Evolutionary conservation across 768 basidiomycete genomes (phyloP).

Genomic region (Lentinula boryana): DNA sequence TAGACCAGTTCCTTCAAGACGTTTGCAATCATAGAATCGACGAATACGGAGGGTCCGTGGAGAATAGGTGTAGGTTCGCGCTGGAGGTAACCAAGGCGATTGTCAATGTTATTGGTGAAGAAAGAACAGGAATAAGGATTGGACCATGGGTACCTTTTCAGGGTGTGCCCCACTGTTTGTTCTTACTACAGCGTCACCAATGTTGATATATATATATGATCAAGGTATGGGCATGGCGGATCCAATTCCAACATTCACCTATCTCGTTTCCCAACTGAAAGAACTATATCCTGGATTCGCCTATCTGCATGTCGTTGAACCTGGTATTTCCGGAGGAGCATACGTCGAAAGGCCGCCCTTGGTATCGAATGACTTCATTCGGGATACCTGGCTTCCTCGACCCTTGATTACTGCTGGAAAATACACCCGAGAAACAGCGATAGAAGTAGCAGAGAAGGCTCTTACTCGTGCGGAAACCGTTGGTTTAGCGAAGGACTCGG

Average conservation of each 20-base stretch:
- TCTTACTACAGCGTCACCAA: constrained; percentile 1
- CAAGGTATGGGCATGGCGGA: constrained; percentile 47
- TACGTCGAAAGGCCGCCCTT: not conserved
- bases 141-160: constrained; percentile 48
- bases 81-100: constrained; percentile 52
- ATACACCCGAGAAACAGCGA: constrained; percentile 33
- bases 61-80: constrained; percentile 51
- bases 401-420: constrained; percentile 38
- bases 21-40: constrained; percentile 55
- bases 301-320: constrained; percentile 36
- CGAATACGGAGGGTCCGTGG: constrained; percentile 62
- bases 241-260: constrained; percentile 32
- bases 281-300: constrained; percentile 27
- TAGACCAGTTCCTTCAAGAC: constrained; percentile 60
- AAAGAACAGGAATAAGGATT: constrained; percentile 48
- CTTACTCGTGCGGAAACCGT: not conserved
- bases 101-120: constrained; percentile 42
- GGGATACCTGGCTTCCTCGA: constrained; percentile 37
- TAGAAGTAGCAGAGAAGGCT: constrained; percentile 9
- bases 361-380: constrained; percentile 35
- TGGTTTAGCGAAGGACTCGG: not conserved
- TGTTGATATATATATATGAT: constrained; percentile 10
- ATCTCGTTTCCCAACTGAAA: constrained; percentile 21
- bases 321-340: constrained; percentile 6
- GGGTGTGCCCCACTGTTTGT: constrained; percentile 18